phyloP scores from a whole-genome alignment of 179 eudicot species.

The Patellifolia procumbens region DNA sequence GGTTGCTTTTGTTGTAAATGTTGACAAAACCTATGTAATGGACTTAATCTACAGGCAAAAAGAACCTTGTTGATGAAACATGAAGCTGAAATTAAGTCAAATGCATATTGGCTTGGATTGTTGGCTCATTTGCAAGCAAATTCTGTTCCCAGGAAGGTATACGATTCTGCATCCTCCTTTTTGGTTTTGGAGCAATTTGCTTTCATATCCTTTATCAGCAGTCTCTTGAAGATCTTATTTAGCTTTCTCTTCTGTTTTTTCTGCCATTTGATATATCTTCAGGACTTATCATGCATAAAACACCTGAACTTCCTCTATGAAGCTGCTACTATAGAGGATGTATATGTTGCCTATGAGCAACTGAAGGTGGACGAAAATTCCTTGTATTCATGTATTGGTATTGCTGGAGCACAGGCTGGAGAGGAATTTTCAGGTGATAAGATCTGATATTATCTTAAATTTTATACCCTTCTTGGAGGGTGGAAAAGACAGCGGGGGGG shows the following conservation, averaged over 20 bases:
- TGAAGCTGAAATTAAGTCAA: slow-evolving; percentile 95
- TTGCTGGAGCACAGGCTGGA: slow-evolving; percentile 88
- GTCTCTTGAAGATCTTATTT: slow-evolving; percentile 1
- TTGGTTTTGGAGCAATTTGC: too few species aligned
- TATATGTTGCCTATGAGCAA: slow-evolving; percentile 82
- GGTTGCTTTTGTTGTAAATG: background rate
- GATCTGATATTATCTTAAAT: too few species aligned
- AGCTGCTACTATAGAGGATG: slow-evolving; percentile 71
- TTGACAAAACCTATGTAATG: background rate
- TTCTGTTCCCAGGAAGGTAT: slow-evolving; percentile 90
- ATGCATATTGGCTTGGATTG: slow-evolving; percentile 97
- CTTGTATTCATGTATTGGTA: slow-evolving; percentile 85
- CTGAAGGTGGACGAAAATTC: slow-evolving; percentile 83
- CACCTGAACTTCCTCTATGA: slow-evolving; percentile 78
- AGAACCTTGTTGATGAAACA: slow-evolving; percentile 94
- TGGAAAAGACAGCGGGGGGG: background rate
- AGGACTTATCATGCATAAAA: slow-evolving; percentile 93
- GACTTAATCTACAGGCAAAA: slow-evolving; percentile 59
- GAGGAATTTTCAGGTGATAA: slow-evolving; percentile 64
- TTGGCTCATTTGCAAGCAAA: slow-evolving; percentile 91
- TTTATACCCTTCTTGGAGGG: background rate
- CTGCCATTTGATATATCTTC: slow-evolving; percentile 21
- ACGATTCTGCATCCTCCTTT: background rate
- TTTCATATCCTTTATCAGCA: slow-evolving; percentile 5
- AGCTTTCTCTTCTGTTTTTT: slow-evolving; percentile 5